Base-by-base conservation (phyloP, 176 grass and related monocot species). In the Aechmea fasciata region DNA sequence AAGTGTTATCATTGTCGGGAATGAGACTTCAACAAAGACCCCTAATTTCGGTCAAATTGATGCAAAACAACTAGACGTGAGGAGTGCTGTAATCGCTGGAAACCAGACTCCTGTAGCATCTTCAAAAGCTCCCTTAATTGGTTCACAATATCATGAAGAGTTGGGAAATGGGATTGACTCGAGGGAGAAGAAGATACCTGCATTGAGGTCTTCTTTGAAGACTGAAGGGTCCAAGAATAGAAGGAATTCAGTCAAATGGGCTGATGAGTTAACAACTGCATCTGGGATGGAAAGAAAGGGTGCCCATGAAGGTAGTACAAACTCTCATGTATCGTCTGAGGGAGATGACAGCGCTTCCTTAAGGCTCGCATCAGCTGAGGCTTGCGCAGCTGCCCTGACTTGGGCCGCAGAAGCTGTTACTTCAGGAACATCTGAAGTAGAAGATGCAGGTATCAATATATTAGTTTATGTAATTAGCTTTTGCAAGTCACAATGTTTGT, bases 321-420 rank as follows among this genome's bases (percentile, higher is more conserved):
- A 26, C 73, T 29, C 26, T 81, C 62, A 66, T 65, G 70, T 72
- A 57, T 74, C 67, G 67, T 71, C 61, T 8, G 66, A 68, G 20
- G 82, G 78, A 78, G 75, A 79, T 50, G 68, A 68, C 9, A 80
- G 72, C 29, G 85, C 57, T 77, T 85, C 86, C 47, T 48, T 82
- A 63, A 88, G 94, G 53, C 24, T 80, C 64, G 84, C 75, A 68
- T 93, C 94, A 51, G 90, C 94, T 55, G 90, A 93, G 80, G 94
- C 90, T 50, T 93, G 84, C 66, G 90, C 87, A 70, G 69, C 79
- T 67, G 87, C 94, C 13, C 87, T 99, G 68, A 75, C 33, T 77
- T 73, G 83, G 33, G 94, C 90, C 29, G 81, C 82, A 68, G 87
- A 85, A 70, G 78, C 74, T 87, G 88, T 88, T 78, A 79, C 82